Evolutionary conservation across 768 basidiomycete species (phyloP), one percentile per base, ranked within the genome.

Genomic region (Boletus barrowsii): DNA sequence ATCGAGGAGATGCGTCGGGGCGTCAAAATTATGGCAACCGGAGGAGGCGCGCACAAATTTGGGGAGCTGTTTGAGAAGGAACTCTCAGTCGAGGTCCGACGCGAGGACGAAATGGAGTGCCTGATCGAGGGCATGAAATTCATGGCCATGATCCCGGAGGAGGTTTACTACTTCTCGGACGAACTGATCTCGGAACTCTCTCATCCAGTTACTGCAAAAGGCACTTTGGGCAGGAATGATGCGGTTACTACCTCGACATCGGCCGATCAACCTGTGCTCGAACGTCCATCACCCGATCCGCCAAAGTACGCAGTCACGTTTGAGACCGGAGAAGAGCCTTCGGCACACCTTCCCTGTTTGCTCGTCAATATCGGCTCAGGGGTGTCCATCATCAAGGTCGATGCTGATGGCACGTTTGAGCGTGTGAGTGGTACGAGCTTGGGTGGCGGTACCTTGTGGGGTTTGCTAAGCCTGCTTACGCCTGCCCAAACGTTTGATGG

Each of bases 61-160:
- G 87, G 95, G 71, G 88, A 90, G 63, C 75, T 90, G 48, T 88
- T 99, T 70, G 77, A 77, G 47, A 75, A 76, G 20, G 83, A 82
- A 58, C 75, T 98, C 14, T 83, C 79, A 26, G 91, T 98, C 47
- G 93, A 95, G 66, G 93, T 98, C 41, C 76, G 78, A 56, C 73
- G 88, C 53, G 96, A 98, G 72, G 97, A 98, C 69, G 97, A 99
- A 80, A 98, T 99, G 97, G 96, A 93, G 74, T 98, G 97, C 65
- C 73, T 98, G 67, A 98, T 98, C 61, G 88, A 93, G 63, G 97
- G 97, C 29, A 79, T 99, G 68, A 90, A 92, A 72, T 99, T 99
- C 74, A 88, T 98, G 70, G 88, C 89, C 35, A 86, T 90, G 69
- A 95, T 99, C 56, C 96, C 96, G 33, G 87, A 93, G 73, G 97